Base-by-base conservation (phyloP, 352 stramenopile species). In the Phytopythium cucurbitacearum region DNA sequence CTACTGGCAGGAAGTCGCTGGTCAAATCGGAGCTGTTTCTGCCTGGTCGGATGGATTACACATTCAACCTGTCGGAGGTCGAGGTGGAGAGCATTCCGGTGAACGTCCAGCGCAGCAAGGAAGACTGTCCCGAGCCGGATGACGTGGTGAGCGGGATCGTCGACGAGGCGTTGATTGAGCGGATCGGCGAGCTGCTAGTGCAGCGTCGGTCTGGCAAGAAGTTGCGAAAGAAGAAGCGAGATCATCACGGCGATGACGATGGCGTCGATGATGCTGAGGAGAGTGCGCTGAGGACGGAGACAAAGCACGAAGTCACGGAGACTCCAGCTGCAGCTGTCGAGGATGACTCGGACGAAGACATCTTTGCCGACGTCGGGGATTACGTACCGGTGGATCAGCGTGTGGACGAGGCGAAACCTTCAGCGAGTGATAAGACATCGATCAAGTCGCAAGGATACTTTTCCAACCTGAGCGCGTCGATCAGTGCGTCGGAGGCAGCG, bases 1-100 rank as follows among this genome's bases (percentile, higher is more conserved):
- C 13, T 11, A 34, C 16, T 12, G 49, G n/a, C 32, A 40, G 32
- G 34, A 11, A 35, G 32, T 10, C 51, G 40, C 32, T 37, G 5
- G 57, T 40, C 2, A 78, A 72, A 13, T 85, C 81, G n/a, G 77
- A 92, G 54, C 60, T 80, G 8, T 93, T 93, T 49, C 56, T 90
- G 0, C 80, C 83, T 2, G 76, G 80, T 6, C 72, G 76, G 4
- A 90, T 91, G 73, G 78, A 78, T 59, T 93, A 91, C 53, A 83
- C 72, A 3, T 93, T 90, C 52, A 76, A 80, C 16, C 7, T 90
- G 41, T 67, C 57, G 4, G 47, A 57, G 0, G 16, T 44, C 3
- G 74, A 81, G 10, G 38, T 73, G 1, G 76, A 83, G 9, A 86
- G 74, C 40, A 62, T 80, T 8, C 82, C 82, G 32, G 60, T 76